Percentiles rank a stretch among this genome's conserved stretches.
Evolutionary conservation across 352 stramenopile genomes (phyloP).

Genomic region (Globisporangium iwayamae): DNA sequence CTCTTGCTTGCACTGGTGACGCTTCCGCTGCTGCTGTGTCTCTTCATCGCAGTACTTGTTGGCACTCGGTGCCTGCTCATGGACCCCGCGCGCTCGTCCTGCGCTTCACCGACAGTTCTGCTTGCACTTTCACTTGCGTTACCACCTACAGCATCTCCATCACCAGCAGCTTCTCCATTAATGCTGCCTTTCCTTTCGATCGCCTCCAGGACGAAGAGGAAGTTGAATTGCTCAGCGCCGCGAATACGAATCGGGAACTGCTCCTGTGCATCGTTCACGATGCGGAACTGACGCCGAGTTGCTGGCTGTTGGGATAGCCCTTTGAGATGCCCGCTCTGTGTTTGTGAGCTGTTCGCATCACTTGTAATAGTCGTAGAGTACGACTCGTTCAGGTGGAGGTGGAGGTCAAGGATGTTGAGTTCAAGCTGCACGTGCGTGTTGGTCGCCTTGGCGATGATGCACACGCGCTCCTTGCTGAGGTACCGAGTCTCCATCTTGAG

Average conservation of each 20-base stretch:
- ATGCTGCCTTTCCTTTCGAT: constrained; percentile 16
- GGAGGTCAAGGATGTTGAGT: constrained; percentile 52
- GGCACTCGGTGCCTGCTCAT: constrained; percentile 6
- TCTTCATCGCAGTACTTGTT: not conserved
- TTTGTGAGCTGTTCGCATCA: not conserved
- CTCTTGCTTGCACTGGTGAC: not conserved
- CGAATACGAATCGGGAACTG: constrained; percentile 55
- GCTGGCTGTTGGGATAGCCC: not conserved
- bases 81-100: constrained; percentile 11
- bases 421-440: constrained; percentile 43
- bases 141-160: not conserved
- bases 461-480: constrained; percentile 32
- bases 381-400: constrained; percentile 60
- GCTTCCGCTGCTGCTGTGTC: constrained; percentile 15
- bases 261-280: constrained; percentile 36
- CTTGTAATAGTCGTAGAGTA: not conserved
- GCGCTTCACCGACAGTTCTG: not conserved
- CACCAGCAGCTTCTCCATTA: not conserved
- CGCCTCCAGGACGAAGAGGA: constrained; percentile 45
- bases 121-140: not conserved
- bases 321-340: not conserved
- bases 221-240: constrained; percentile 63
- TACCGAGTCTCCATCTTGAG: constrained; percentile 55
- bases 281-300: constrained; percentile 21
- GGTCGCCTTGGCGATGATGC: constrained; percentile 40